Percentiles rank a stretch among this genome's conserved stretches.
Conservation (phyloP, 2,329 filamentous ascomycete genomes). For the Ciborinia camelliae region DNA sequence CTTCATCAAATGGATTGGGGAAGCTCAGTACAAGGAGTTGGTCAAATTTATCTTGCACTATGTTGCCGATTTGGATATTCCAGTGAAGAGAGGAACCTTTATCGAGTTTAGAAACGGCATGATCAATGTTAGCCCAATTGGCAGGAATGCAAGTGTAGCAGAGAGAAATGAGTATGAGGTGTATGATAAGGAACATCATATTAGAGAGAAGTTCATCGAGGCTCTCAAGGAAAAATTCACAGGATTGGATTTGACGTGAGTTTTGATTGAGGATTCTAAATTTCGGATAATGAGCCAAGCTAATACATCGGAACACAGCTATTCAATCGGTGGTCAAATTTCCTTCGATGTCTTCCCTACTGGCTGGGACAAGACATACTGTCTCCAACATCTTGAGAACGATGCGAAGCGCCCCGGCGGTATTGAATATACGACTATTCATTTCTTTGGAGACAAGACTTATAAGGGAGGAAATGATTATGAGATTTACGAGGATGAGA, state of each 20-base stretch:
- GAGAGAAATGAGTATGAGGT: conserved; percentile 81
- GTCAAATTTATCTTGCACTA: conserved; percentile 76
- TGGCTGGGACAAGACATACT: conserved; percentile 99
- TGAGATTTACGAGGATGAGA: conserved; percentile 81
- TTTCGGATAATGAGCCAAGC: neutral
- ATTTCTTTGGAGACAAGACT: conserved; percentile 99
- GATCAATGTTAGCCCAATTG: conserved; percentile 81
- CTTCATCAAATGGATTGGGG: conserved; percentile 91
- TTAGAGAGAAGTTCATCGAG: conserved; percentile 73
- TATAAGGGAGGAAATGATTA: conserved; percentile 89
- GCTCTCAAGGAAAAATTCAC: conserved; percentile 77
- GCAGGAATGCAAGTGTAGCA: conserved; percentile 76
- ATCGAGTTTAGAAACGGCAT: conserved; percentile 89
- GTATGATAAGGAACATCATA: conserved; percentile 74
- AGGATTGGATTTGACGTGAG: conserved; percentile 79
- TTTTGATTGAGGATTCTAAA: conserved; percentile 29
- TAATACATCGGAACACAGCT: conserved; percentile 48
- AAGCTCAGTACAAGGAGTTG: conserved; percentile 75
- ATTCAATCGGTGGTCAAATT: conserved; percentile 94
- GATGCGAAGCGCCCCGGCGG: conserved; percentile 69
- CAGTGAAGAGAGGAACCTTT: conserved; percentile 80
- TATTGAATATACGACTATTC: conserved; percentile 78
- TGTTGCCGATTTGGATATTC: conserved; percentile 78
- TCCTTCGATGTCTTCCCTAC: conserved; percentile 97
- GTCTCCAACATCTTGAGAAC: conserved; percentile 78